Evolutionary conservation across 2,329 filamentous ascomycete species (phyloP), one percentile per base, ranked within the genome.

Genomic region (Pseudopyrenochaeta lycopersici): DNA sequence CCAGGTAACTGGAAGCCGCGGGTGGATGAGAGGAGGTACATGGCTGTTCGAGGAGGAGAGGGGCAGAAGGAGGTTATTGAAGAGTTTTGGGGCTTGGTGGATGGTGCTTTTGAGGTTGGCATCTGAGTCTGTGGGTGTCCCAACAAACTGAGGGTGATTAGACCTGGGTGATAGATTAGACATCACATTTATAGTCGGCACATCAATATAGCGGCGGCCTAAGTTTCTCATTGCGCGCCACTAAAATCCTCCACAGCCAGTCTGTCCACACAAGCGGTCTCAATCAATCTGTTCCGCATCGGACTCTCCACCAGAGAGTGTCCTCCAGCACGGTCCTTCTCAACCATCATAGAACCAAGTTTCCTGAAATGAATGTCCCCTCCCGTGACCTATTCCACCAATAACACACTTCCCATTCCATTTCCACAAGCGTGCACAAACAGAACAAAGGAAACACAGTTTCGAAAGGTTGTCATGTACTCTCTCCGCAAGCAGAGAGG

Each of bases 1-100:
- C 87, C 89, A 0, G 90, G 89, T 0, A 83, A 84, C 49, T 93
- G 90, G 90, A 71, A 83, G 39, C 79, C 83, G 4, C 74, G 67
- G 43, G 72, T 88, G 6, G 85, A 87, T 64, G 84, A 81, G 55
- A 78, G 85, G 64, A 78, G 81, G 58, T 88, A 87, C 71, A 61
- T 83, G 59, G 80, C 79, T 45, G 77, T 82, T 1, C 70, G 81
- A 52, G 73, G 67, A 1, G 80, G 78, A 0, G 71, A 79, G 50
- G 79, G 79, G 2, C 76, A 82, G 66, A 77, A 74, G 58, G 72
- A 70, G 56, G 60, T 82, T 36, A 73, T 82, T 3, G 77, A 82
- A 65, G 78, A 82, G 64, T 79, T 82, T 56, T 83, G 81, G 81
- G 64, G 70, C 0, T 69, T 76, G 60, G 76, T 82, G 2, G 65